phyloP scores from a whole-genome alignment of 441 rosid genomes.

The Geranium incanum region DNA sequence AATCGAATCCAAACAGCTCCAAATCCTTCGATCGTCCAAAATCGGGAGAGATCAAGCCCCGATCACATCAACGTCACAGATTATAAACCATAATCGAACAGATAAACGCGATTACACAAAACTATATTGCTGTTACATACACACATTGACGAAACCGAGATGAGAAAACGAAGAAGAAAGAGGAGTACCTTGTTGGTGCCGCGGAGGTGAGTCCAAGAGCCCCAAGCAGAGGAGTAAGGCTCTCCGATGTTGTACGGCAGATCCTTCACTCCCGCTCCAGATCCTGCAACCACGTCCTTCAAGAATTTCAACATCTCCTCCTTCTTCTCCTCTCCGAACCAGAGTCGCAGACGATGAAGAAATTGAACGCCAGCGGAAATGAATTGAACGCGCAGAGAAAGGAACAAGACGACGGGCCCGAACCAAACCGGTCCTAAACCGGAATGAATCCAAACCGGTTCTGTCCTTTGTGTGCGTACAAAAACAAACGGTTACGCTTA shows the following conservation, averaged over 20 bases:
- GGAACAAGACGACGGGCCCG: not conserved
- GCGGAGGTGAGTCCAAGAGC: conserved; percentile 86
- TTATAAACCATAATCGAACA: not conserved
- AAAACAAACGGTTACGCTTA: too few relatives aligned
- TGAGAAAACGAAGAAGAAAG: not conserved
- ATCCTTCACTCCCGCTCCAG: conserved; percentile 87
- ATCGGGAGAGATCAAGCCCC: conserved; percentile 15
- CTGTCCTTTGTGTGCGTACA: too few relatives aligned
- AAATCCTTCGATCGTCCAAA: not conserved
- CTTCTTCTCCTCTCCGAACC: not conserved
- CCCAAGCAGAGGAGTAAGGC: conserved; percentile 88
- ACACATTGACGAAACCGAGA: not conserved
- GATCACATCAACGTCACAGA: not conserved
- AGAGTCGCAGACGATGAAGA: not conserved
- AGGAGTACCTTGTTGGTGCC: conserved; percentile 68
- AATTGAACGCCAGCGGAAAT: not conserved
- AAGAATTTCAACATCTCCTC: conserved; percentile 70
- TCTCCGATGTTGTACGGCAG: conserved; percentile 88
- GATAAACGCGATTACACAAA: not conserved
- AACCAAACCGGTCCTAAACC: not conserved
- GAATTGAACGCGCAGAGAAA: too few relatives aligned
- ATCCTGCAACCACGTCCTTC: conserved; percentile 90
- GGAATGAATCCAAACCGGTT: not conserved
- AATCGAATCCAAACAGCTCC: not conserved
- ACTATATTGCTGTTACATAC: not conserved